These are phyloP conservation scores for Bocquillonia castaneifolia DNA, from an alignment of 441 rosid genomes.

Conservation along the genomic window DNA sequence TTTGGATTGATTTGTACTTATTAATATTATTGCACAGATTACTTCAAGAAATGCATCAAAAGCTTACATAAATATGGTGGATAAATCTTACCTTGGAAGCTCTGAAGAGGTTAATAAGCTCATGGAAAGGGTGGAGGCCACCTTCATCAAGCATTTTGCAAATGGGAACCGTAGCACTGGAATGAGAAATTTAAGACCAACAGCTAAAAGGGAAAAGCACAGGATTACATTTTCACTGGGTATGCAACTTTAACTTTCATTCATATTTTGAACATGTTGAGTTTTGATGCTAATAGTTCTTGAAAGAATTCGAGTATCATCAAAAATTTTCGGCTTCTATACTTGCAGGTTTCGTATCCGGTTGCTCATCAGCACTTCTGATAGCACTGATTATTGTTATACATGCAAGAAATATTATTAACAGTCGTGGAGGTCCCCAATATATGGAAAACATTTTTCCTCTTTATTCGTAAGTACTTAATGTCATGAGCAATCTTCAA, in stretches of 20 bases:
- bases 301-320: neutral
- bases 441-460: conserved; percentile 84
- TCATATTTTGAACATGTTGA: neutral
- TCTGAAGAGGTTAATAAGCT: conserved; percentile 65
- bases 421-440: conserved; percentile 36
- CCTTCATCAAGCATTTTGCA: conserved; percentile 62
- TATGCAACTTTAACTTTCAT: conserved; percentile 18
- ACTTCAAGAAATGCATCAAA: conserved; percentile 55
- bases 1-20: conserved; percentile 14
- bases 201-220: conserved; percentile 55
- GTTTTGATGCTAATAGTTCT: neutral
- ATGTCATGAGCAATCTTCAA: neutral
- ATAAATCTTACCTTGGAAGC: conserved; percentile 57
- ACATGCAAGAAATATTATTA: conserved; percentile 48
- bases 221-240: conserved; percentile 61
- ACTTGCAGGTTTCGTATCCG: conserved; percentile 57
- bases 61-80: conserved; percentile 59
- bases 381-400: conserved; percentile 42
- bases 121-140: conserved; percentile 50
- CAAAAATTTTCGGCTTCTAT: neutral
- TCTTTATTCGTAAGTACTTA: conserved; percentile 52
- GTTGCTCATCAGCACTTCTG: conserved; percentile 59
- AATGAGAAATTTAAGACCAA: conserved; percentile 53
- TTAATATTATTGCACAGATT: conserved; percentile 36
- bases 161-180: conserved; percentile 72